Base-by-base conservation (phyloP, 2,329 filamentous ascomycete species). In the Aspergillus calidoustus region DNA sequence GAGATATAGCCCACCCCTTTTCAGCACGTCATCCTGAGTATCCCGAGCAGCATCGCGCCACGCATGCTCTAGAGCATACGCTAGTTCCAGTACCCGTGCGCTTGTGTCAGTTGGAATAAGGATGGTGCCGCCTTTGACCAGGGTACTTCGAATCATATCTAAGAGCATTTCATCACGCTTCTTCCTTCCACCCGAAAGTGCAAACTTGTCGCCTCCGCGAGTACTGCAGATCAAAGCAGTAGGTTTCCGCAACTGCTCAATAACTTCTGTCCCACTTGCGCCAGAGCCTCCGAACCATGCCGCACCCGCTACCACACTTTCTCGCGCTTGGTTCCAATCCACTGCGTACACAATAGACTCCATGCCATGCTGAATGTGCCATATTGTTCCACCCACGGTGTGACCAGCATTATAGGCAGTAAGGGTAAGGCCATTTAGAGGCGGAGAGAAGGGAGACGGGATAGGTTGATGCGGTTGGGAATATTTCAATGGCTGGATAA, bases 311-410 rank as follows among this genome's bases (percentile, higher is more conserved):
- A 97, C 89, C 17, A 98, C 93, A 78, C 97, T 96, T 75, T 99
- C 95, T 68, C 92, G 88, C n/a, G 91, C 92, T 78, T 97, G 93
- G 70, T 97, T 97, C 95, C 95, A 99, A 73, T 98, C 94, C 19
- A 97, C 92, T 0, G 95, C 94, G 71, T 99, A 98, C 1, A 99
- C 93, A 47, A 99, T 94, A 0, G 93, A 97, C 76, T 99, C 95
- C 73, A 97, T 85, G 0, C 93, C 93, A 80, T 98, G 93, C 72
- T 98, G 94, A 66, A 99, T 93, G 72, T 98, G 94, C 95, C 95
- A 99, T 81, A 99, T 97, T 25, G 95, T 98, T 59, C 95, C 95
- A 76, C 95, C 95, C 0, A 98, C 86, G 0, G 94, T 97, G 74
- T 97, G 94, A 66, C 95, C 95, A 7, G 95, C 93, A 78, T 96